phyloP scores from a whole-genome alignment of 192 early-diverging fungal genomes.

The Backusella australiensis region DNA sequence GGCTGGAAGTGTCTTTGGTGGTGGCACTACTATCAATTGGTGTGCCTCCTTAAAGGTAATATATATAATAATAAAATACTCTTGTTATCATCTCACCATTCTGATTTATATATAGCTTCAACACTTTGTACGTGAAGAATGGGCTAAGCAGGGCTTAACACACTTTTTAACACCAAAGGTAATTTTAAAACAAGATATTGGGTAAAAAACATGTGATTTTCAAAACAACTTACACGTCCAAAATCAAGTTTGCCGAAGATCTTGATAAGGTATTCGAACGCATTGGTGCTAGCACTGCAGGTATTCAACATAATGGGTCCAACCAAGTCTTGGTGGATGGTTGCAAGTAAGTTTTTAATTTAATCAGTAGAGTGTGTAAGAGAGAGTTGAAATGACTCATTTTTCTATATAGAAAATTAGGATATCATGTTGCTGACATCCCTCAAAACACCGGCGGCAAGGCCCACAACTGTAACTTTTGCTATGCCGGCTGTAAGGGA shows the following conservation, averaged over 20 bases:
- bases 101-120: constrained; percentile 38
- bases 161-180: constrained; percentile 54
- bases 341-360: constrained; percentile 44
- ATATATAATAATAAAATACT: constrained; percentile 30
- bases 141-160: constrained; percentile 62
- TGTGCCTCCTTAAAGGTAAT: constrained; percentile 51
- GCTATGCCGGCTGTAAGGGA: constrained; percentile 67
- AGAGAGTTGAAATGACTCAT: neutral
- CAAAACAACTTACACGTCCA: no score
- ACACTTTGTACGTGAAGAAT: constrained; percentile 68
- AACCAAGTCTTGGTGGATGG: constrained; percentile 69
- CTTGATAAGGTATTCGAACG: constrained; percentile 58
- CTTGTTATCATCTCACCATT: no score
- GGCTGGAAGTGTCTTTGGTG: constrained; percentile 70
- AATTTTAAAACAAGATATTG: neutral
- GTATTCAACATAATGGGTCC: constrained; percentile 58
- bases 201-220: neutral
- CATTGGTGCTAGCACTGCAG: constrained; percentile 51
- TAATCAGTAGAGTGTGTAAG: neutral
- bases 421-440: constrained; percentile 50
- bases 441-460: constrained; percentile 65
- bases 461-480: constrained; percentile 61
- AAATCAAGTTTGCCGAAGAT: constrained; percentile 33
- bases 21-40: constrained; percentile 77
- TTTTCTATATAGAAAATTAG: constrained; percentile 43